phyloP scores from a whole-genome alignment of 2,329 filamentous ascomycete species.

The Coleophoma eucalyptorum region DNA sequence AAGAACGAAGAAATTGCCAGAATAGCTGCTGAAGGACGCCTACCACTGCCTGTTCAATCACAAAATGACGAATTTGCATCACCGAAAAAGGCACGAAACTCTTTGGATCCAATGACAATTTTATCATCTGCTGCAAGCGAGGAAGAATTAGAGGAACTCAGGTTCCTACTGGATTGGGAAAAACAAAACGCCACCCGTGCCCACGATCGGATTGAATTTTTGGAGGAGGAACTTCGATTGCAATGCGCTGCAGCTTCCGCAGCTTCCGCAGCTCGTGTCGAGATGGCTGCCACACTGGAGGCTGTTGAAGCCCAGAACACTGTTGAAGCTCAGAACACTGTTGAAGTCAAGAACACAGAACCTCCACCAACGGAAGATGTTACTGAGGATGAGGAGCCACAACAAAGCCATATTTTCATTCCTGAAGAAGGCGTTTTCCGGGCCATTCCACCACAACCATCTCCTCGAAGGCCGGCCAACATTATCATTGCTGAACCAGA shows the following conservation, averaged over 20 bases:
- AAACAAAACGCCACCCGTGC: conserved; percentile 61
- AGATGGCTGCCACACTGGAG: neutral
- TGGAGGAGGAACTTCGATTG: conserved; percentile 71
- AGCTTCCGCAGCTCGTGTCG: neutral
- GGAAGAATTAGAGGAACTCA: conserved; percentile 39
- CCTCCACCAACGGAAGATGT: neutral
- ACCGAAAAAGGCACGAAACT: conserved; percentile 47
- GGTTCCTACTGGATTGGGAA: conserved; percentile 41
- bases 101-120: conserved; percentile 45
- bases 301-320: neutral
- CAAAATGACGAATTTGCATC: conserved; percentile 60
- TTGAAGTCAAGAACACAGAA: neutral
- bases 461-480: conserved; percentile 19
- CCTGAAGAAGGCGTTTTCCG: conserved; percentile 61
- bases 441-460: conserved; percentile 35
- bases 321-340: no score
- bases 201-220: conserved; percentile 70
- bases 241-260: conserved; percentile 20
- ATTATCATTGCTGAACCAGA: conserved; percentile 2
- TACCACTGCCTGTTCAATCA: conserved; percentile 57
- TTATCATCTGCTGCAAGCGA: conserved; percentile 47
- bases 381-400: conserved; percentile 27
- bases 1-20: conserved; percentile 71
- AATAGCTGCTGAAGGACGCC: conserved; percentile 67
- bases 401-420: conserved; percentile 52